Evolutionary conservation across 495 filamentous ascomycete genomes (phyloP), one percentile per base, ranked within the genome.

Genomic region (Penicillium parvum): DNA sequence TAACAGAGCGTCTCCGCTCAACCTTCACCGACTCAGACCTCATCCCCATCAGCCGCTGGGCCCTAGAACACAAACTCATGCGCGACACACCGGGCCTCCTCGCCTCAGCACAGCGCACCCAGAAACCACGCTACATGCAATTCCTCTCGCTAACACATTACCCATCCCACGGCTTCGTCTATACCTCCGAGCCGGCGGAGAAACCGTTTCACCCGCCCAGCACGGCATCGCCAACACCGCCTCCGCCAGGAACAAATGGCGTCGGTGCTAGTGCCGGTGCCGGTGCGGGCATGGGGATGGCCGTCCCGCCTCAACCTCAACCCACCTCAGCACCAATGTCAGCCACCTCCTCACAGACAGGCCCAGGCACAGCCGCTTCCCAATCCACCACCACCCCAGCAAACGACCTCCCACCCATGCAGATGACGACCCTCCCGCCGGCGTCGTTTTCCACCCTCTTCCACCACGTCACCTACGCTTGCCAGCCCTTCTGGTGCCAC

Each of bases 401-500:
- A n/a, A n/a, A n/a, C n/a, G 26, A n/a, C 35, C 26, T 9, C 9
- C 36, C 44, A 15, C 39, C 53, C 3, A 71, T 73, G 69, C 30
- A 64, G 18, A 73, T 73, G 70, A 62, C 63, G 1, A 66, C 64
- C 6, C 47, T 72, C 4, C 66, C 70, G 1, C 53, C 56, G 6
- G 21, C 58, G 1, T 64, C 70, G 1, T 59, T 52, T 19, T 37
- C 35, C 2, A 60, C 62, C 3, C 53, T 73, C 3, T 73, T 68
- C 38, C 62, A 68, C 11, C 70, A 73, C 45, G 69, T 73, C 37
- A 57, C 57, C 17, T 69, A 68, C 45, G 65, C 66, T 8, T 70
- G 66, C 26, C 68, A 73, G 34, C 71, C 71, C 0, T 62, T 73
- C 45, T 74, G 71, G 71, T 59, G 53, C 22, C 65, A 68, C 36